phyloP scores from a whole-genome alignment of 2,329 filamentous ascomycete species.

The Capronia coronata region DNA sequence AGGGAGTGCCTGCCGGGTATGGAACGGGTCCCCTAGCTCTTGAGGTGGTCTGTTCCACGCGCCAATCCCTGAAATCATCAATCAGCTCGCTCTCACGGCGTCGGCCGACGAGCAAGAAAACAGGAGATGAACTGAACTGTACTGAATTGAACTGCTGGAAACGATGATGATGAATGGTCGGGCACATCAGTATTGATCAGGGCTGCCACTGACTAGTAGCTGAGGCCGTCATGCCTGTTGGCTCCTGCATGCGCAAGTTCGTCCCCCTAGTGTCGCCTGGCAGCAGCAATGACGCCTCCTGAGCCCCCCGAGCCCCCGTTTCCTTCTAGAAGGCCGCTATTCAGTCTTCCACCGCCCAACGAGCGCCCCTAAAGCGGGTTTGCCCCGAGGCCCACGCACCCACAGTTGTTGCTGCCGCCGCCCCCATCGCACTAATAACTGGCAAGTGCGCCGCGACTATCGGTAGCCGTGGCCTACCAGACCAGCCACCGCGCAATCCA shows the following conservation, averaged over 20 bases:
- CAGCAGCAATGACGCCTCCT: not conserved
- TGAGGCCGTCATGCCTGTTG: not conserved
- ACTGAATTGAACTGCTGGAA: too few species aligned
- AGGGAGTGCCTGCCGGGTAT: too few species aligned
- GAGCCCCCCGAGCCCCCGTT: too few species aligned
- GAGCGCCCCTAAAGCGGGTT: not conserved
- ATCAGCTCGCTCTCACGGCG: too few species aligned
- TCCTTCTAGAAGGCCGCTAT: constrained; percentile 20
- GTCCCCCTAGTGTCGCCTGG: not conserved
- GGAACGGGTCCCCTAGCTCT: too few species aligned
- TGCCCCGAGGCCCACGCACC: not conserved
- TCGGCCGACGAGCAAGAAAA: too few species aligned
- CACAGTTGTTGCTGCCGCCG: constrained; percentile 1
- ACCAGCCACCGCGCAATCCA: not conserved
- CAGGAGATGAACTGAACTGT: too few species aligned
- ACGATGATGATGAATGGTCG: too few species aligned
- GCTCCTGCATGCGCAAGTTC: not conserved
- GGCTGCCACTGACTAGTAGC: too few species aligned
- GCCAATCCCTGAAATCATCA: too few species aligned
- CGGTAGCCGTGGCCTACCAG: not conserved
- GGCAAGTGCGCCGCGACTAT: not conserved
- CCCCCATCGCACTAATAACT: not conserved
- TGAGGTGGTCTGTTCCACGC: too few species aligned
- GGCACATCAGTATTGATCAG: too few species aligned
- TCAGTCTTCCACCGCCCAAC: constrained; percentile 12